These are phyloP conservation scores for Arabidopsis thaliana DNA, from an alignment of 345 rosid species.

Conservation along the genomic window DNA sequence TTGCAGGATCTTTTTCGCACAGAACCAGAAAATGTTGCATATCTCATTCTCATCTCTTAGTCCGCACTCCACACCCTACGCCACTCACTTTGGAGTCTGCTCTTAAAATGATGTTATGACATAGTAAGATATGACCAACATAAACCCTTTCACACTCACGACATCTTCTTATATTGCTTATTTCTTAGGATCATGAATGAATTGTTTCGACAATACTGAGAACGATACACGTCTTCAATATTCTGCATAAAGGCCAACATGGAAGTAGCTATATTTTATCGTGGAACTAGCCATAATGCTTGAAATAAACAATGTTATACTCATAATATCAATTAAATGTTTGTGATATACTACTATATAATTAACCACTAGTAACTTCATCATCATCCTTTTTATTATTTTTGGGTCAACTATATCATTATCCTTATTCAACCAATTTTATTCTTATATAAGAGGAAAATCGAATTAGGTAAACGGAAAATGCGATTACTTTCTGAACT, in stretches of 20 bases:
- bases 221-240: not conserved
- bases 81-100: not conserved
- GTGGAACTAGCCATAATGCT: no score
- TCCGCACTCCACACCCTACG: not conserved
- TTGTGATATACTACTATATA: not conserved
- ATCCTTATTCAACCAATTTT: not conserved
- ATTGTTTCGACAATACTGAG: not conserved
- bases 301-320: not conserved
- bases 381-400: no score
- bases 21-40: not conserved
- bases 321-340: constrained; percentile 2
- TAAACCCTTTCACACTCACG: no score
- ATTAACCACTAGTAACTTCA: not conserved
- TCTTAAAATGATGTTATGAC: not conserved
- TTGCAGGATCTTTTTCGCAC: not conserved
- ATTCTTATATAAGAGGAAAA: constrained; percentile 4
- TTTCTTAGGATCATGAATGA: not conserved
- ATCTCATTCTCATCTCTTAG: constrained; percentile 6
- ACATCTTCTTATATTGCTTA: no score
- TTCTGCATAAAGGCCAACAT: no score
- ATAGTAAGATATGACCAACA: no score
- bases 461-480: constrained; percentile 30
- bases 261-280: no score
- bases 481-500: constrained; percentile 13
- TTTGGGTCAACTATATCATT: not conserved